Evolutionary conservation across 2,329 filamentous ascomycete species (phyloP).

Genomic region (Cladophialophora bantiana): DNA sequence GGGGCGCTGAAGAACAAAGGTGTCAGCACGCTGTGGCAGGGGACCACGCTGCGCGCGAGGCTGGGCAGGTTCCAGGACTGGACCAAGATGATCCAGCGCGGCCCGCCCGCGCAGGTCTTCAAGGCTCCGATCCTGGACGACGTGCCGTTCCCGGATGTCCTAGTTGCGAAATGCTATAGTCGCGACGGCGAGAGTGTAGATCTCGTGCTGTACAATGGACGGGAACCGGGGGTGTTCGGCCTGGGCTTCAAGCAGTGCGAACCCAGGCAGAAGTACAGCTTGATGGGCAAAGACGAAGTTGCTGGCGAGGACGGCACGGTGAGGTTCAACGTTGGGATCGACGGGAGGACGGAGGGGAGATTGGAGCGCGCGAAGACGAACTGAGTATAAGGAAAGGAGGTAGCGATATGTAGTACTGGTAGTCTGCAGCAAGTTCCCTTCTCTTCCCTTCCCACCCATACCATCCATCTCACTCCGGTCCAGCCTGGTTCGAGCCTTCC

Average conservation of each 20-base stretch:
- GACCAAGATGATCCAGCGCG: constrained; percentile 23
- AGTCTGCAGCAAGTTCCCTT: too few species aligned
- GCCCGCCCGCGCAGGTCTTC: constrained; percentile 18
- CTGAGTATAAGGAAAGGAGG: background rate
- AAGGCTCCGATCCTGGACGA: constrained; percentile 27
- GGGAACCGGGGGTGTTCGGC: constrained; percentile 16
- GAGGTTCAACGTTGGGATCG: constrained; percentile 17
- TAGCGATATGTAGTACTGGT: background rate
- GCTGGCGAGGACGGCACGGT: constrained; percentile 19
- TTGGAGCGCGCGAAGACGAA: constrained; percentile 13
- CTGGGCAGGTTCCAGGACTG: constrained; percentile 30
- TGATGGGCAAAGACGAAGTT: constrained; percentile 15
- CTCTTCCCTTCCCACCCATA: too few species aligned
- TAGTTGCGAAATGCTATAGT: constrained; percentile 29
- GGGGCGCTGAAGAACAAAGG: constrained; percentile 31
- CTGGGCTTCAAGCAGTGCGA: constrained; percentile 17
- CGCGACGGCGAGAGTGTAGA: constrained; percentile 26
- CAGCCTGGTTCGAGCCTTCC: too few species aligned
- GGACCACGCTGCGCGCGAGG: constrained; percentile 16
- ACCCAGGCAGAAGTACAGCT: constrained; percentile 16
- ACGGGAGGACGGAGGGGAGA: constrained; percentile 19
- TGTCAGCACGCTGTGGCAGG: constrained; percentile 23
- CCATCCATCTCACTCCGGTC: too few species aligned
- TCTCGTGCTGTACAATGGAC: constrained; percentile 27
- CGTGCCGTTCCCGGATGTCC: constrained; percentile 28